phyloP scores from a whole-genome alignment of 192 early-diverging fungal genomes.

The Fimicolochytrium jonesii region DNA sequence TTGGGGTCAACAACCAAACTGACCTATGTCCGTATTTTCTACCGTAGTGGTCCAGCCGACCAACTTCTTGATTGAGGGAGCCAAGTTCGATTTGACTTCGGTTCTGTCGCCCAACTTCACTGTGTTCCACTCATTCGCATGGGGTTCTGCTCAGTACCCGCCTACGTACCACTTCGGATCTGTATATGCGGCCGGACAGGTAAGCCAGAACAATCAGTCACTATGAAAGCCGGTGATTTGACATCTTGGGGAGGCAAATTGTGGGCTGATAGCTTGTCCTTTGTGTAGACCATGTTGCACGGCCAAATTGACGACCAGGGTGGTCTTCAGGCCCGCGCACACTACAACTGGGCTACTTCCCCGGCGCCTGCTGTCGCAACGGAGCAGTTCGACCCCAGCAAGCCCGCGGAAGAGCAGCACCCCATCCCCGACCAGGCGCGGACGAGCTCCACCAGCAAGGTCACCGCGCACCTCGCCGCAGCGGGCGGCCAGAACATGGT shows the following conservation, averaged over 20 bases:
- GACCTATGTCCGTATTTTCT: too few relatives aligned
- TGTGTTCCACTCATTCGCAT: slow-evolving; percentile 84
- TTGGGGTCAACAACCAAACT: too few relatives aligned
- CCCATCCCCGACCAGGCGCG: slow-evolving; percentile 27
- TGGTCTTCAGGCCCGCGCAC: slow-evolving; percentile 74
- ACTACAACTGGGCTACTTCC: slow-evolving; percentile 75
- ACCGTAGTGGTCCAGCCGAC: slow-evolving; percentile 72
- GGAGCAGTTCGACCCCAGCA: slow-evolving; percentile 28
- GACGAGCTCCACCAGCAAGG: slow-evolving; percentile 37
- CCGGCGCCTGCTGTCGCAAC: slow-evolving; percentile 22
- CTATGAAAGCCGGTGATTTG: too few relatives aligned
- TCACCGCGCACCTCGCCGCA: slow-evolving; percentile 57
- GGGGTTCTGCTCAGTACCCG: slow-evolving; percentile 71
- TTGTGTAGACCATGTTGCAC: slow-evolving; percentile 72
- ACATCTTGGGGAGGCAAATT: too few relatives aligned
- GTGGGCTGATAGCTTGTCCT: background rate
- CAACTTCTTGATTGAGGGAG: slow-evolving; percentile 90
- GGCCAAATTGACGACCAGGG: slow-evolving; percentile 93
- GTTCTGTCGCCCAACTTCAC: slow-evolving; percentile 94
- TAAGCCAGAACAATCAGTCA: slow-evolving; percentile 20
- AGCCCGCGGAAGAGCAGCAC: slow-evolving; percentile 30
- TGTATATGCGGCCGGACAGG: slow-evolving; percentile 74
- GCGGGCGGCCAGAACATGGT: slow-evolving; percentile 84
- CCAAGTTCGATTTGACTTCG: slow-evolving; percentile 87
- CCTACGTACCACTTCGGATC: slow-evolving; percentile 90